These are phyloP conservation scores for Cryptococcus floricola DNA, from an alignment of 1,284 basidiomycete species.

Conservation along the genomic window DNA sequence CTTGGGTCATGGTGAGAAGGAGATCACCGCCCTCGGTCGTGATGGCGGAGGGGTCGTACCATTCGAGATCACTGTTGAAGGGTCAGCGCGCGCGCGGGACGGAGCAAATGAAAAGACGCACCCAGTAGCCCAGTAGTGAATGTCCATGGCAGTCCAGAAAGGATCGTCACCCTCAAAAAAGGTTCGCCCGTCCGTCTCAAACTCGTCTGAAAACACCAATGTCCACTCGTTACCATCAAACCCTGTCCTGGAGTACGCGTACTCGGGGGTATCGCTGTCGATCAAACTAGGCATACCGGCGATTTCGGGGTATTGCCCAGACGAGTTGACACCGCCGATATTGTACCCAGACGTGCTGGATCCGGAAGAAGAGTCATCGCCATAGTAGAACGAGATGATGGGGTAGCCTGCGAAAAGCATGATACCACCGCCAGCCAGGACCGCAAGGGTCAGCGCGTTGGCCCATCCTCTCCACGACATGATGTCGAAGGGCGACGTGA, in stretches of 20 bases:
- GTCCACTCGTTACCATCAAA: constrained; percentile 64
- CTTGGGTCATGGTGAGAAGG: constrained; percentile 68
- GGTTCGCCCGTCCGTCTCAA: constrained; percentile 62
- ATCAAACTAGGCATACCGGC: constrained; percentile 62
- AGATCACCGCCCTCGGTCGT: constrained; percentile 75
- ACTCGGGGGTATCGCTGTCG: constrained; percentile 63
- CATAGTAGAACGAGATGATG: constrained; percentile 59
- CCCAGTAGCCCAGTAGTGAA: constrained; percentile 50
- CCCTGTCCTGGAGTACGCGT: constrained; percentile 59
- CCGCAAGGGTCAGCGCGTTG: constrained; percentile 56
- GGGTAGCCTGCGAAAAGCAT: constrained; percentile 75
- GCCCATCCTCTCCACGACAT: constrained; percentile 45
- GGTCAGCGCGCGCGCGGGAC: not conserved
- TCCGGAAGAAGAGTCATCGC: constrained; percentile 32
- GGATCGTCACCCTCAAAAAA: constrained; percentile 55
- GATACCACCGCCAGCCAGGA: constrained; percentile 52
- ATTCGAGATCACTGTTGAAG: constrained; percentile 43
- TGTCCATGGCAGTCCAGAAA: constrained; percentile 52
- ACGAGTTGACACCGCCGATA: constrained; percentile 69
- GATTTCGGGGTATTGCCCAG: constrained; percentile 60
- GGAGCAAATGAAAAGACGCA: not conserved
- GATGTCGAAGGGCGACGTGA: constrained; percentile 50
- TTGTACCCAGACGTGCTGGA: constrained; percentile 54
- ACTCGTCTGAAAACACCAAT: constrained; percentile 83
- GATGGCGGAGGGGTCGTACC: constrained; percentile 71